Conservation (phyloP, 176 grass and related monocot genomes). For the Metroxylon sagu region DNA sequence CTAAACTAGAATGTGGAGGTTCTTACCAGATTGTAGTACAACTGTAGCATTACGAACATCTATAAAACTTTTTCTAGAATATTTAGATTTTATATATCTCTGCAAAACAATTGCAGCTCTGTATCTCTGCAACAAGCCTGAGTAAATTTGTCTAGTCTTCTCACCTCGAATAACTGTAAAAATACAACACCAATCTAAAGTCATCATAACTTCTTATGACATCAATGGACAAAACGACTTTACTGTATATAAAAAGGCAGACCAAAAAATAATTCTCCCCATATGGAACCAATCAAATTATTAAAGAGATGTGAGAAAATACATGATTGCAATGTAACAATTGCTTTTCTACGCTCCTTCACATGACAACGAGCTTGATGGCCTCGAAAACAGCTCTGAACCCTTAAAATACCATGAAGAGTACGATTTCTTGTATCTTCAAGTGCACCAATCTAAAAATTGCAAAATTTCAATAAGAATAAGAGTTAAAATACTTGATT, state of each 20-base stretch:
- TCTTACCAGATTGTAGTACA: constrained; percentile 77
- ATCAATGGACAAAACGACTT: no score
- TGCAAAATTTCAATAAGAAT: background rate
- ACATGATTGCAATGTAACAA: constrained; percentile 92
- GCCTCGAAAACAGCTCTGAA: constrained; percentile 97
- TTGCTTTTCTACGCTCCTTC: constrained; percentile 53
- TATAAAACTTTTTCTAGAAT: constrained; percentile 59
- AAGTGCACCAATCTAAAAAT: constrained; percentile 72
- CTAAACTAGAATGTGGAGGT: constrained; percentile 4
- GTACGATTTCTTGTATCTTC: constrained; percentile 93
- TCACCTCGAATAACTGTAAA: constrained; percentile 67
- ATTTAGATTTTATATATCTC: constrained; percentile 56
- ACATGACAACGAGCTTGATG: constrained; percentile 60
- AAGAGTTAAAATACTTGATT: no score
- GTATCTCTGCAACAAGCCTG: constrained; percentile 41
- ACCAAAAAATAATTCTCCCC: constrained; percentile 3
- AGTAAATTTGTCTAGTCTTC: constrained; percentile 59
- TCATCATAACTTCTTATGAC: background rate
- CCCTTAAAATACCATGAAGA: constrained; percentile 94
- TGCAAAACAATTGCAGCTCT: constrained; percentile 59
- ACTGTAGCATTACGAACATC: constrained; percentile 58
- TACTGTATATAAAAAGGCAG: no score
- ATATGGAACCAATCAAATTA: background rate
- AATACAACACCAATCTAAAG: constrained; percentile 7
- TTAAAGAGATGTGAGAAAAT: constrained; percentile 7